These are phyloP conservation scores for Tolypocladium endophyticum DNA, from an alignment of 2,329 filamentous ascomycete species.

Conservation along the genomic window DNA sequence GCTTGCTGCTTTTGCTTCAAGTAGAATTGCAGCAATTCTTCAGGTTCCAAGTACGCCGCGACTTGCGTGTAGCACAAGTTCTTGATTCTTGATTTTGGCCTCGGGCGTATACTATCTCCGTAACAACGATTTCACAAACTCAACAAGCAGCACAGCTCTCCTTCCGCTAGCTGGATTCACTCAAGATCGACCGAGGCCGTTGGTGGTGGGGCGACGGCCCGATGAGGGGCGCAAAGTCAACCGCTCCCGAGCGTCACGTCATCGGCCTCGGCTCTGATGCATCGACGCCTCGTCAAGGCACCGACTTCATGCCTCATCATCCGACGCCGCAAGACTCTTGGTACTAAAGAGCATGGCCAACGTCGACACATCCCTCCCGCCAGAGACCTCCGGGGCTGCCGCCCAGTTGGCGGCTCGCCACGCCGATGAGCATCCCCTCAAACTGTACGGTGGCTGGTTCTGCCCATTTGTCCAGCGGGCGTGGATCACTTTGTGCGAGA, in stretches of 20 bases:
- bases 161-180: neutral
- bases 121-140: no score
- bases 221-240: neutral
- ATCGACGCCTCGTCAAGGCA: neutral
- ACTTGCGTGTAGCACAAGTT: no score
- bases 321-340: neutral
- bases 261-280: neutral
- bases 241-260: neutral
- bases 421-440: slow-evolving; percentile 38
- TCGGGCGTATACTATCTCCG: no score
- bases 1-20: no score
- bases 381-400: slow-evolving; percentile 37
- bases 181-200: neutral
- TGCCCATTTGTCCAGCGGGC: slow-evolving; percentile 60
- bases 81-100: no score
- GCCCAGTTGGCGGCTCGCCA: slow-evolving; percentile 35
- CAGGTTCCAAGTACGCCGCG: no score
- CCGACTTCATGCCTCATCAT: neutral
- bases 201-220: neutral
- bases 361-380: slow-evolving; percentile 37
- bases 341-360: slow-evolving; percentile 22
- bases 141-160: no score
- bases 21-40: no score
- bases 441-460: slow-evolving; percentile 68
- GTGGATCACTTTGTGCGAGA: slow-evolving; percentile 66